phyloP scores from a whole-genome alignment of 257 asterid genomes.

The Jacaranda mimosifolia region DNA sequence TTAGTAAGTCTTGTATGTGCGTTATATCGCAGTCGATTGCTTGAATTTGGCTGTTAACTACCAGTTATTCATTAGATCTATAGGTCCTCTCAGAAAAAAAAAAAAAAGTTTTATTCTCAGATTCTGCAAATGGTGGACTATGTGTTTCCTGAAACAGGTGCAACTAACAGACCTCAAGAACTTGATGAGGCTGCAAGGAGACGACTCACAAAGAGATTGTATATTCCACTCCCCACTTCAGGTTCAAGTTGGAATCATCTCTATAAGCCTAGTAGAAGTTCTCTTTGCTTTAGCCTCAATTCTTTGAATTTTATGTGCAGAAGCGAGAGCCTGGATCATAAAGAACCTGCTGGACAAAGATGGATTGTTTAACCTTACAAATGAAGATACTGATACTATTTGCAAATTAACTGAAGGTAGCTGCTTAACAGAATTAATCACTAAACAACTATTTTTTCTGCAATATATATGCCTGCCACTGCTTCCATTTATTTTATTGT shows the following conservation, averaged over 20 bases:
- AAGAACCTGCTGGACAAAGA: slow-evolving; percentile 87
- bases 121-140: slow-evolving; percentile 8
- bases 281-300: slow-evolving; percentile 18
- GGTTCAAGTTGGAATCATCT: slow-evolving; percentile 52
- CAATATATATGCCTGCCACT: slow-evolving; percentile 25
- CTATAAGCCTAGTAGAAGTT: not conserved
- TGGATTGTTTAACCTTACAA: slow-evolving; percentile 78
- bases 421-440: slow-evolving; percentile 26
- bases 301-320: slow-evolving; percentile 53
- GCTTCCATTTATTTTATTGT: slow-evolving; percentile 9
- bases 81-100: no score
- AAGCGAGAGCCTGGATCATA: slow-evolving; percentile 96
- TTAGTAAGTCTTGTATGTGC: no score
- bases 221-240: slow-evolving; percentile 96
- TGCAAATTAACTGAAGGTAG: slow-evolving; percentile 90
- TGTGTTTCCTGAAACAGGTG: slow-evolving; percentile 63
- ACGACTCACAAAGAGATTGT: slow-evolving; percentile 94
- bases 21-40: no score
- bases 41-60: no score
- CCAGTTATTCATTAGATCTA: no score
- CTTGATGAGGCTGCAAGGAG: slow-evolving; percentile 99
- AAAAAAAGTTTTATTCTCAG: no score
- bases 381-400: slow-evolving; percentile 71
- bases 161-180: slow-evolving; percentile 99
- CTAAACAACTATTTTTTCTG: slow-evolving; percentile 29